Conservation (phyloP, 2,329 filamentous ascomycete genomes). For the Curvularia sp. region DNA sequence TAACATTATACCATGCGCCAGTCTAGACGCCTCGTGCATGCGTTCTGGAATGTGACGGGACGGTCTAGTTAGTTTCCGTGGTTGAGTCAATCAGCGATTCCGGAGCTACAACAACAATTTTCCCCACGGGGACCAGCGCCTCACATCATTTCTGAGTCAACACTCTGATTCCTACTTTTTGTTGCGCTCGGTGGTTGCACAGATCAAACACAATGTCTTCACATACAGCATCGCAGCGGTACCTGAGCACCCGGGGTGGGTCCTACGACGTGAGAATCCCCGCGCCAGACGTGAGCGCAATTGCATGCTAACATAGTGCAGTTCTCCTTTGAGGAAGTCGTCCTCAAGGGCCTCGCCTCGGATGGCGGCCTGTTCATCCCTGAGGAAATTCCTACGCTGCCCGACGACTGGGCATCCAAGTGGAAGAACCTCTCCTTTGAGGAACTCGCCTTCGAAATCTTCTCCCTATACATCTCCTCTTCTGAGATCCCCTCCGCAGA, state of each 20-base stretch:
- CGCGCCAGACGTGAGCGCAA: slow-evolving; percentile 7
- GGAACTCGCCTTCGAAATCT: slow-evolving; percentile 82
- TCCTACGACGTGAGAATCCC: slow-evolving; percentile 63
- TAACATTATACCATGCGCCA: background rate
- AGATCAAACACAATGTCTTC: slow-evolving; percentile 48
- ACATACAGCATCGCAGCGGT: slow-evolving; percentile 65
- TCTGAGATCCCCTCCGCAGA: slow-evolving; percentile 82
- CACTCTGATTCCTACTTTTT: slow-evolving; percentile 12
- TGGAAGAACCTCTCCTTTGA: slow-evolving; percentile 83
- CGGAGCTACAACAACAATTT: slow-evolving; percentile 37
- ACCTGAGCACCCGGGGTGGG: slow-evolving; percentile 68
- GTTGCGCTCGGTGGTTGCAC: slow-evolving; percentile 11
- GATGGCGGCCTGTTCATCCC: slow-evolving; percentile 92
- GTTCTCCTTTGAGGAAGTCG: slow-evolving; percentile 90
- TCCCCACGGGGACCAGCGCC: slow-evolving; percentile 33
- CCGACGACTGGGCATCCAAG: slow-evolving; percentile 67
- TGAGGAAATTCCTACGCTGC: slow-evolving; percentile 75
- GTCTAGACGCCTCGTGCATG: slow-evolving; percentile 13
- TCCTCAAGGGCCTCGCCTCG: slow-evolving; percentile 84
- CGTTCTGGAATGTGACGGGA: slow-evolving; percentile 14
- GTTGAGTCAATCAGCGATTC: slow-evolving; percentile 38
- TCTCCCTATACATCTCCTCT: slow-evolving; percentile 85
- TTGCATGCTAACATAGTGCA: slow-evolving; percentile 49
- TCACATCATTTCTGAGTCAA: slow-evolving; percentile 8
- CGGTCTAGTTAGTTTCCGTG: slow-evolving; percentile 10